Evolutionary conservation across 352 stramenopile species (phyloP), one percentile per base, ranked within the genome.

Genomic region (Pythium biforme): DNA sequence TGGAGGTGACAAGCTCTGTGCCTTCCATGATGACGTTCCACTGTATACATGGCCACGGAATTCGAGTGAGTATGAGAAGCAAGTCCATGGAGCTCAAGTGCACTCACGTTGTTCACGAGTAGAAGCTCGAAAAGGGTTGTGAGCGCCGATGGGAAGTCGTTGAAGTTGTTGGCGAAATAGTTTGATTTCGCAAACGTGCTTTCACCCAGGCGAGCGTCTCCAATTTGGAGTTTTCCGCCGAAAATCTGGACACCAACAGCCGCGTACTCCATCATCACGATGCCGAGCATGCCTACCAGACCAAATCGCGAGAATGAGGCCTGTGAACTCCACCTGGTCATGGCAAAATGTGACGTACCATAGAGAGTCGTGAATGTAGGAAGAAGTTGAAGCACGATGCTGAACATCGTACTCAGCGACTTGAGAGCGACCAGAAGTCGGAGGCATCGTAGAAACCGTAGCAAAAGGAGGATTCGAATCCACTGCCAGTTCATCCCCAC

Each of bases 91-190:
- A n/a, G n/a, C n/a, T n/a, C n/a, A 43, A 43, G 19, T 12, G 31
- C 10, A 43, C 76, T 50, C 51, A 86, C 76, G 62, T 92, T 90
- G 66, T 92, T 92, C 27, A 92, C 81, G 55, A 94, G 75, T 15
- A 92, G 63, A 19, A 90, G 53, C 55, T 88, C 77, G 48, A 92
- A 92, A n/a, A 94, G 74, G 29, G 76, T 83, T 19, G 77, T 76
- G 33, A 91, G 61, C 2, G 74, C 76, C 0, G 70, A 81, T 22
- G 74, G 62, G 53, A 88, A 77, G 59, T 90, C 81, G 69, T 94
- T 90, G 54, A 92, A 94, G 63, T 92, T 94, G 74, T 89, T 88
- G 55, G 75, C 68, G 48, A 77, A 83, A 52, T 89, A 94, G 40
- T 83, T 78, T 5, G 55, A 59, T 4, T 73, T 66, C 4, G 73